phyloP scores from a whole-genome alignment of 345 rosid species.

The Erysimum cheiranthoides region DNA sequence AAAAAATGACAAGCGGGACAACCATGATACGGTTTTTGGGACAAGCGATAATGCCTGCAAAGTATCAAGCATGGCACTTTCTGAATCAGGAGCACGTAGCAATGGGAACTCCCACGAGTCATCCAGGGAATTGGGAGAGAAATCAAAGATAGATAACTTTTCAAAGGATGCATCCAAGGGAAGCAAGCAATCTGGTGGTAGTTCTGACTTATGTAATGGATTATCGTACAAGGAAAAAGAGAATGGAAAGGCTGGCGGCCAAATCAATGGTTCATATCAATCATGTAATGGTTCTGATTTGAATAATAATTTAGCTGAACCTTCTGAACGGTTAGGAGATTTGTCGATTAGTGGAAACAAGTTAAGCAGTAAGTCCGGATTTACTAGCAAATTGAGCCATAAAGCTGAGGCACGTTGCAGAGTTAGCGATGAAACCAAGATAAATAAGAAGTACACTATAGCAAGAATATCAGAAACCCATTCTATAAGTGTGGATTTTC shows the following conservation, averaged over 20 bases:
- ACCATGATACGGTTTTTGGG: conserved; percentile 40
- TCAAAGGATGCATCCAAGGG: conserved; percentile 52
- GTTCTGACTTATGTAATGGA: conserved; percentile 45
- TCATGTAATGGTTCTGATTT: conserved; percentile 49
- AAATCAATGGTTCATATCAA: conserved; percentile 50
- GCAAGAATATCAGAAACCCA: conserved; percentile 71
- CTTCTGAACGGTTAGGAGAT: conserved; percentile 50
- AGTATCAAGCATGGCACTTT: conserved; percentile 42
- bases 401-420: conserved; percentile 50
- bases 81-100: conserved; percentile 48
- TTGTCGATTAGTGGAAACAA: conserved; percentile 47
- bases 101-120: conserved; percentile 52
- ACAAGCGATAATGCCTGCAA: conserved; percentile 36
- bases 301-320: conserved; percentile 42
- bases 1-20: conserved; percentile 35
- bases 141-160: conserved; percentile 35
- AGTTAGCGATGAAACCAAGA: conserved; percentile 55
- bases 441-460: conserved; percentile 61
- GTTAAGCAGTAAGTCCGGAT: conserved; percentile 56
- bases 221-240: conserved; percentile 47
- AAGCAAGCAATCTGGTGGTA: conserved; percentile 43
- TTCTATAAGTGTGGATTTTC: conserved; percentile 89
- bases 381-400: conserved; percentile 46
- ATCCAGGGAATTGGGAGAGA: conserved; percentile 42
- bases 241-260: conserved; percentile 47